Evolutionary conservation across 2,329 filamentous ascomycete genomes (phyloP).

Genomic region (Colletotrichum cordylinicola): DNA sequence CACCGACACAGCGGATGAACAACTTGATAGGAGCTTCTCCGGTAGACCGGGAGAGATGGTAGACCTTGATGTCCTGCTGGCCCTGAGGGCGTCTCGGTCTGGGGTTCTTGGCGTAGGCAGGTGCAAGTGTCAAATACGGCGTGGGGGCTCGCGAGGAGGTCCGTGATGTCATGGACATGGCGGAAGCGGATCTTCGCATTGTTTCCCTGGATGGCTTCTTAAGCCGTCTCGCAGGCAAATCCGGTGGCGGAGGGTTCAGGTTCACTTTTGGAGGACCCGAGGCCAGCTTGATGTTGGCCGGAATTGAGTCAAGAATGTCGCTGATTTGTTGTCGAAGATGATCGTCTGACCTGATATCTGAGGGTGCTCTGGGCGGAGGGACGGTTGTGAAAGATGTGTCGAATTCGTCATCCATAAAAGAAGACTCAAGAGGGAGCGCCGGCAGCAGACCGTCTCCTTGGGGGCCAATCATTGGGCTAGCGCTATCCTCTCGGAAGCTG

Average conservation of each 20-base stretch:
- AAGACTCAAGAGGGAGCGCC: slow-evolving; percentile 48
- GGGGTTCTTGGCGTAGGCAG: slow-evolving; percentile 56
- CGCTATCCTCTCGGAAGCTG: slow-evolving; percentile 4
- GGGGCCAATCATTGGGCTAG: slow-evolving; percentile 14
- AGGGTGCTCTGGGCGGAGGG: slow-evolving; percentile 38
- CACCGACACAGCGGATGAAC: slow-evolving; percentile 90
- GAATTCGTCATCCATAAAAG: slow-evolving; percentile 53
- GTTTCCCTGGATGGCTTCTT: slow-evolving; percentile 48
- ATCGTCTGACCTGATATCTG: slow-evolving; percentile 59
- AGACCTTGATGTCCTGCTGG: slow-evolving; percentile 84
- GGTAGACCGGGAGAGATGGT: slow-evolving; percentile 85
- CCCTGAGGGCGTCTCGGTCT: slow-evolving; percentile 55
- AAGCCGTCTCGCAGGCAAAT: slow-evolving; percentile 56
- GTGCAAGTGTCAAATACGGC: slow-evolving; percentile 73
- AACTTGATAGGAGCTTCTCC: slow-evolving; percentile 91
- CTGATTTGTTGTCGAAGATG: slow-evolving; percentile 82
- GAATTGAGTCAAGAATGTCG: slow-evolving; percentile 78
- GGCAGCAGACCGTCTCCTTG: slow-evolving; percentile 29
- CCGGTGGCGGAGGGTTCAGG: slow-evolving; percentile 65
- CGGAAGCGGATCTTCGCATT: slow-evolving; percentile 54
- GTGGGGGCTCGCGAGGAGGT: slow-evolving; percentile 59
- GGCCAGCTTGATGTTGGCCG: slow-evolving; percentile 78
- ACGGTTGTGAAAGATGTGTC: slow-evolving; percentile 44
- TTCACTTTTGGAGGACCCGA: slow-evolving; percentile 53
- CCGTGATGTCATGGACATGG: slow-evolving; percentile 43